phyloP scores from a whole-genome alignment of 257 asterid species.

The Przewalskia tangutica region DNA sequence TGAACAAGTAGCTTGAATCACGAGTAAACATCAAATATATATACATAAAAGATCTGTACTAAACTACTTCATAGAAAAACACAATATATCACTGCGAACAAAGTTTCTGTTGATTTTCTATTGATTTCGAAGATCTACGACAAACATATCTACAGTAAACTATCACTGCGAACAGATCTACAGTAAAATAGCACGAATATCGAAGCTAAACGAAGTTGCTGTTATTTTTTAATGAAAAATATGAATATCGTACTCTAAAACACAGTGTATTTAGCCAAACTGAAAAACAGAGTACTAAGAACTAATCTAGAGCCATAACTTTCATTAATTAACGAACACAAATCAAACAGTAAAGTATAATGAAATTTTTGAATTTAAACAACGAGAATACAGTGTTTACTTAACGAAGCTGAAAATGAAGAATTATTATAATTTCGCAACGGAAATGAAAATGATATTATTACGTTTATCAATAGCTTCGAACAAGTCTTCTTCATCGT shows the following conservation, averaged over 20 bases:
- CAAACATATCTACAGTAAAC: no score
- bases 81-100: neutral
- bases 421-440: neutral
- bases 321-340: neutral
- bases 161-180: neutral
- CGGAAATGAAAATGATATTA: neutral
- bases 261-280: neutral
- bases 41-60: neutral
- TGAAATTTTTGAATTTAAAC: neutral
- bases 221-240: neutral
- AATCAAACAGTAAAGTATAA: neutral
- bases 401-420: neutral
- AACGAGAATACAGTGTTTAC: neutral
- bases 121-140: no score
- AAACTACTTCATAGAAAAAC: neutral
- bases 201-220: neutral
- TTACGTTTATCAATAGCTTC: constrained; percentile 95
- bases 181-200: neutral
- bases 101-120: no score
- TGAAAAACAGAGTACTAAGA: neutral
- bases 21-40: neutral
- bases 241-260: neutral
- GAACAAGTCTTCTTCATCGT: constrained; percentile 87
- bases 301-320: neutral
- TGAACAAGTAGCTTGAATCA: neutral